Evolutionary conservation across 2,329 filamentous ascomycete genomes (phyloP).

Genomic region (Alternaria alternata): DNA sequence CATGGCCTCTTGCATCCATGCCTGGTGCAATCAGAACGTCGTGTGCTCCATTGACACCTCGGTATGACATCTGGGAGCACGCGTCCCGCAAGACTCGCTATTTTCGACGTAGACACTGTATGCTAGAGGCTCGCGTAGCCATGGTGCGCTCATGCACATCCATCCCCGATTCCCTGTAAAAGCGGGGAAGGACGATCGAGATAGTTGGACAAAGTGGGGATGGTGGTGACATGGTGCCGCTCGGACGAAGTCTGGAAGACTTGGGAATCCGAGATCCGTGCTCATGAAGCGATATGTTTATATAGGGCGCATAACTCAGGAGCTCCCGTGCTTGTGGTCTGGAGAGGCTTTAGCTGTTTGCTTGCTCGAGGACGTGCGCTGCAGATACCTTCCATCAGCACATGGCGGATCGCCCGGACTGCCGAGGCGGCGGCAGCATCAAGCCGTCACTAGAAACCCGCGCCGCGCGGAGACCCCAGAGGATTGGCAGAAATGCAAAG

Average conservation of each 20-base stretch:
- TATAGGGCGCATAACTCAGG: not conserved
- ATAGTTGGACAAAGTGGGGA: conserved; percentile 8
- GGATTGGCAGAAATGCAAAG: not conserved
- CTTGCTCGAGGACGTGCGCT: not conserved
- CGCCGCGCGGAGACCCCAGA: not conserved
- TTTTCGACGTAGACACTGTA: conserved; percentile 4
- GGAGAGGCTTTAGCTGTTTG: not conserved
- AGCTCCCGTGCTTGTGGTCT: not conserved
- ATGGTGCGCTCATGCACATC: conserved; percentile 2
- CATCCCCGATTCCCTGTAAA: conserved; percentile 11
- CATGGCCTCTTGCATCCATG: not conserved
- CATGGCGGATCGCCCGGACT: not conserved
- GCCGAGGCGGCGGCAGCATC: conserved; percentile 3
- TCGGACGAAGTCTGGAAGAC: conserved; percentile 12
- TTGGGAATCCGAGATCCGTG: conserved; percentile 6
- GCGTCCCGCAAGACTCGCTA: conserved; percentile 5
- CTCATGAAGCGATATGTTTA: not conserved
- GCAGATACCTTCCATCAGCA: not conserved
- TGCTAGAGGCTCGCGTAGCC: conserved; percentile 4
- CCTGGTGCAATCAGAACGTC: not conserved
- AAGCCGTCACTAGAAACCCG: not conserved
- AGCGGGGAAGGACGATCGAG: conserved; percentile 24
- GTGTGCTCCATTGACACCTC: conserved; percentile 12
- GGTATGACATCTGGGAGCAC: conserved; percentile 9
- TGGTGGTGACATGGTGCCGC: not conserved